phyloP scores from a whole-genome alignment of 495 filamentous ascomycete species.

The Daldinia grandis region DNA sequence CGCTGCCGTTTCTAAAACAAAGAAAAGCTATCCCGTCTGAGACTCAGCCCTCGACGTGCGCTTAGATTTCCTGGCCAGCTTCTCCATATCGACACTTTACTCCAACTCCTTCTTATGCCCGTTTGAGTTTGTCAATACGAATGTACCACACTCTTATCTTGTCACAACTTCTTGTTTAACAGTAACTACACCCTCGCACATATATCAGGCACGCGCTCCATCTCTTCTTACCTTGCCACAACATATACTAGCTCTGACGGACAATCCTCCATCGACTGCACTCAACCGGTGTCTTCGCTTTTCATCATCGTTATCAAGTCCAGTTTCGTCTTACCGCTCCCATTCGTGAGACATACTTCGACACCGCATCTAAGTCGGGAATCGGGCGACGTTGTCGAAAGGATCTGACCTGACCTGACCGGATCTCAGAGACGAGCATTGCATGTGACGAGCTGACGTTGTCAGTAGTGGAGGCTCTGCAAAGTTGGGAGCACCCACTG shows the following conservation, averaged over 20 bases:
- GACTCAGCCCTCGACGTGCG: constrained; percentile 39
- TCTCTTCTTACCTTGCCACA: constrained; percentile 23
- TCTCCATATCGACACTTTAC: constrained; percentile 34
- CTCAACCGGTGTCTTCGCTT: constrained; percentile 29
- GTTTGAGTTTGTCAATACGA: constrained; percentile 36
- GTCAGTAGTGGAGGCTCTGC: constrained; percentile 29
- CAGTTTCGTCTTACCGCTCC: constrained; percentile 22
- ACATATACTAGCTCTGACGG: constrained; percentile 41
- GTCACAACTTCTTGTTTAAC: constrained; percentile 30
- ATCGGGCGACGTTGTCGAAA: constrained; percentile 30
- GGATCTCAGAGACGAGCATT: constrained; percentile 7
- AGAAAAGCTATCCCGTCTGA: constrained; percentile 45
- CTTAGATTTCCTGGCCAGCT: constrained; percentile 32
- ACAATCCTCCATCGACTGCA: constrained; percentile 27
- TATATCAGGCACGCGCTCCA: constrained; percentile 38
- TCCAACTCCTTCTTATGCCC: constrained; percentile 20
- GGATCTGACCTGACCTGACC: constrained; percentile 15
- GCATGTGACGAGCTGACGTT: constrained; percentile 31
- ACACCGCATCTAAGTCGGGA: constrained; percentile 32
- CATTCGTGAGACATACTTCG: constrained; percentile 27
- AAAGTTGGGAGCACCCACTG: not conserved
- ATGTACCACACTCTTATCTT: constrained; percentile 38
- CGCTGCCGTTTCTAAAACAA: constrained; percentile 38
- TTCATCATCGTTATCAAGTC: constrained; percentile 23
- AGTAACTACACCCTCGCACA: constrained; percentile 39